Percentiles rank a stretch among this genome's conserved stretches.
Evolutionary conservation across 371 early-diverging fungal genomes (phyloP).

Genomic region (Coemansia sp.): DNA sequence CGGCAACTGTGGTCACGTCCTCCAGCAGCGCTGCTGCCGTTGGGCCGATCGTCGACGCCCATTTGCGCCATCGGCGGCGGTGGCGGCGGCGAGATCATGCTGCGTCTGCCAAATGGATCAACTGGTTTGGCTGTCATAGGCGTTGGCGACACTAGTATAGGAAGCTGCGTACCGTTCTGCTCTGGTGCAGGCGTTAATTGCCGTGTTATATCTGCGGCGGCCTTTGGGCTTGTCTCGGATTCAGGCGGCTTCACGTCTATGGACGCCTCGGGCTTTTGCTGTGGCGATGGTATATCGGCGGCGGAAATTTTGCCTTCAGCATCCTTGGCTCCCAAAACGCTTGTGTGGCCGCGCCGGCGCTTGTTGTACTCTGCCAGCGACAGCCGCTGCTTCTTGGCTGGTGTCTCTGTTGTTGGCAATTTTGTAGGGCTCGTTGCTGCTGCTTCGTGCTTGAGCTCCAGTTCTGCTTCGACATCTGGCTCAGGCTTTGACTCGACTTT

Average conservation of each 20-base stretch:
- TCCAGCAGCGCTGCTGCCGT: constrained; percentile 2
- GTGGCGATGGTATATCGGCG: neutral
- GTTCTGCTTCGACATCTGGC: constrained; percentile 28
- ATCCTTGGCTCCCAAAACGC: constrained; percentile 12
- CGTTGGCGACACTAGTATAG: neutral
- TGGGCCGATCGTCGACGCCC: neutral
- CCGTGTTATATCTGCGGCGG: neutral
- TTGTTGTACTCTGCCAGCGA: constrained; percentile 58
- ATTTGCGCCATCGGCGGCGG: neutral
- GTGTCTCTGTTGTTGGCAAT: neutral
- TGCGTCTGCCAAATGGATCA: neutral
- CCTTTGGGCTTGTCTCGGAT: neutral
- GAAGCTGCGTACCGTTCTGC: neutral
- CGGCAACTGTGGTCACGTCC: constrained; percentile 10
- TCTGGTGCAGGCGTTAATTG: neutral
- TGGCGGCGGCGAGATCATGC: constrained; percentile 8
- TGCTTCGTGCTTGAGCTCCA: neutral
- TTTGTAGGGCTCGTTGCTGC: neutral
- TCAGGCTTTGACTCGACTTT: neutral
- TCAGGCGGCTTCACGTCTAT: neutral
- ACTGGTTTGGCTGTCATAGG: neutral
- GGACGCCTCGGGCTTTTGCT: neutral
- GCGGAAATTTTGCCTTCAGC: constrained; percentile 6
- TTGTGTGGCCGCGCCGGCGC: constrained; percentile 51
- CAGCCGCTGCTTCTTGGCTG: constrained; percentile 54